A percentile compares a stretch with the other conserved stretches of the same genome.
Evolutionary conservation across 176 grass and related monocot species (phyloP).

Genomic region (Aegilops tauschii): DNA sequence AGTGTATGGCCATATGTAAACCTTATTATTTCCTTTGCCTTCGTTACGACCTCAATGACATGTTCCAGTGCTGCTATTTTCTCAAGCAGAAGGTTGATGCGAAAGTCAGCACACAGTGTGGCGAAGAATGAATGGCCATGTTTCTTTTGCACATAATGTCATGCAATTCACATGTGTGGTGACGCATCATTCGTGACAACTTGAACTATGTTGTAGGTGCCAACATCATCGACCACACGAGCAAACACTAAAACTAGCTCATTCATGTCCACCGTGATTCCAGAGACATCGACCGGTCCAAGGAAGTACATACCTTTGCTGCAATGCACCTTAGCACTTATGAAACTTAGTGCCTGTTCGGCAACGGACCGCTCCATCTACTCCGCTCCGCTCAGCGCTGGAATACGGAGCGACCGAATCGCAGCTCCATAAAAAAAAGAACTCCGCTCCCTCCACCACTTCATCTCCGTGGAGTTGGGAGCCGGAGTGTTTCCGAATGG

Average conservation of each 20-base stretch:
- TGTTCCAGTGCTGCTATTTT: constrained; percentile 26
- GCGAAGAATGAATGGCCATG: constrained; percentile 44
- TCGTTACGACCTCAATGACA: constrained; percentile 14
- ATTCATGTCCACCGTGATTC: constrained; percentile 48
- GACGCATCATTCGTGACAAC: constrained; percentile 58
- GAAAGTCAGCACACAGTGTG: constrained; percentile 66
- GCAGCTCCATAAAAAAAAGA: too few species aligned
- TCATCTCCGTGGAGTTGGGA: too few species aligned
- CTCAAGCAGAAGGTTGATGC: constrained; percentile 37
- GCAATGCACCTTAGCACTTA: constrained; percentile 64
- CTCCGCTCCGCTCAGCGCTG: too few species aligned
- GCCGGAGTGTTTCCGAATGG: too few species aligned
- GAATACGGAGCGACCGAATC: too few species aligned
- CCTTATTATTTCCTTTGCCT: too few species aligned
- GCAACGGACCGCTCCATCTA: too few species aligned
- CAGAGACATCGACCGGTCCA: constrained; percentile 59
- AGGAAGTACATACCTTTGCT: constrained; percentile 63
- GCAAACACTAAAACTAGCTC: constrained; percentile 39
- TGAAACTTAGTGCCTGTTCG: not conserved
- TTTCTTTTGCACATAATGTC: constrained; percentile 50
- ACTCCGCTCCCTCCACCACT: too few species aligned
- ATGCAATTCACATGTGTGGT: constrained; percentile 54
- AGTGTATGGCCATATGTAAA: too few species aligned
- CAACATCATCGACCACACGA: constrained; percentile 8
- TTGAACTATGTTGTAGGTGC: constrained; percentile 56